These are phyloP conservation scores for Immersiella caudata DNA, from an alignment of 495 filamentous ascomycete genomes.

Conservation along the genomic window DNA sequence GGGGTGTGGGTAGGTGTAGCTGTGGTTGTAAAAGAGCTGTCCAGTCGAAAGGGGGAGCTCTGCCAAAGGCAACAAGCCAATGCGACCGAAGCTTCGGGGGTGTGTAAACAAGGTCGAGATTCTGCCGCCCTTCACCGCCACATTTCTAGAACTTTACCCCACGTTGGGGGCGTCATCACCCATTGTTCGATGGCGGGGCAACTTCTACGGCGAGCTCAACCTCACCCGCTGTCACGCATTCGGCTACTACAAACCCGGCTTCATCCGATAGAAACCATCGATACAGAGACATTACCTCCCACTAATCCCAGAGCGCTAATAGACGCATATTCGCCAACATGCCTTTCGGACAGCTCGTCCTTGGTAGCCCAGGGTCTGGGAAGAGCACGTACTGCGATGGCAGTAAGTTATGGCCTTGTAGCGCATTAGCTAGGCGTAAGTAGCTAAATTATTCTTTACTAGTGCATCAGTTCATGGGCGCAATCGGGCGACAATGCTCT, in stretches of 20 bases:
- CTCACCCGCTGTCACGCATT: neutral
- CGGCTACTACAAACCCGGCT: neutral
- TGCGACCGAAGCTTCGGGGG: constrained; percentile 11
- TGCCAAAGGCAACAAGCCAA: neutral
- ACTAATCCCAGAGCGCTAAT: constrained; percentile 1
- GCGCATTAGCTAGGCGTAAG: neutral
- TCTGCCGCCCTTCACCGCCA: constrained; percentile 21
- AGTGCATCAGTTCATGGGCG: constrained; percentile 95
- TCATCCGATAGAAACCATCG: neutral
- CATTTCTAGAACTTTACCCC: constrained; percentile 13
- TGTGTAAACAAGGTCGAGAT: constrained; percentile 23
- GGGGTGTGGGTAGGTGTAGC: neutral
- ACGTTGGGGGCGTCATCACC: constrained; percentile 10
- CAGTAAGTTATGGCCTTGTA: constrained; percentile 49
- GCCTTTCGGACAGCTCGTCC: constrained; percentile 73
- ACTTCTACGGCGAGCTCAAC: neutral
- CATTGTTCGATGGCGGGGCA: constrained; percentile 19
- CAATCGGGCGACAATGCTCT: constrained; percentile 91
- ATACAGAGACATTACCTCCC: neutral
- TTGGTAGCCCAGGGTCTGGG: constrained; percentile 89
- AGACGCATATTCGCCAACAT: constrained; percentile 28
- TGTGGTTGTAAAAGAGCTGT: neutral
- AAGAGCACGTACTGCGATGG: constrained; percentile 99
- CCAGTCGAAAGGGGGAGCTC: neutral
- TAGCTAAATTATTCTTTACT: constrained; percentile 15